Evolutionary conservation across 768 basidiomycete genomes (phyloP), one percentile per base, ranked within the genome.

Genomic region (Boletus sp.): DNA sequence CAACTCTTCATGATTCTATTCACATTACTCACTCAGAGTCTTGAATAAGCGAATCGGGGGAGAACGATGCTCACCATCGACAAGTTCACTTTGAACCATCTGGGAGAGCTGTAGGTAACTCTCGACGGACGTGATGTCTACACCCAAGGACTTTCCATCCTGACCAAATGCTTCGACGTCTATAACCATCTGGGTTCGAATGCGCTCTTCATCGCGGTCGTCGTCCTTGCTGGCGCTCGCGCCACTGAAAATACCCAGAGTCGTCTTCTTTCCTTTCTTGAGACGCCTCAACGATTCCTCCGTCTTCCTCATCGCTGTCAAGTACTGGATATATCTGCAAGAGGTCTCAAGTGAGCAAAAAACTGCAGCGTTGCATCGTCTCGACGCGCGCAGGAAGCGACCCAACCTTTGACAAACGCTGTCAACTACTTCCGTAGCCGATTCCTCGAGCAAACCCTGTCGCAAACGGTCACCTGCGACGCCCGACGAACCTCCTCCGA

Each of bases 221-320:
- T 91, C 89, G 10, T 82, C 82, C 47, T 75, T 81, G 27, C 73
- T 69, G 14, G 74, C 60, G 41, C 68, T 68, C 4, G 78, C 58
- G 45, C 73, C 75, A 29, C 88, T 82, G 62, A 98, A 97, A 25
- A 97, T 75, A 4, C 91, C 90, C 69, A 92, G 89, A 0, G 84
- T 77, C 0, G 77, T 74, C 60, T 87, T 91, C 64, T 90, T 92
- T 41, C 89, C 88, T 69, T 90, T 96, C 66, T 94, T 93, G 61
- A 96, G 78, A 35, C 90, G 81, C 37, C 87, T 79, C 25, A 98
- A 74, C 11, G 91, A 88, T 65, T 94, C 93, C 59, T 98, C 93
- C 8, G 92, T 92, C 76, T 96, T 96, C 70, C 85, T 90, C 81
- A 95, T 93, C 1, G 83, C 82, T 10, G 84, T 77, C 23, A 98